A percentile compares a stretch with the other conserved stretches of the same genome.
Conservation (phyloP, 75 land plant species). For the Larix kaempferi region DNA sequence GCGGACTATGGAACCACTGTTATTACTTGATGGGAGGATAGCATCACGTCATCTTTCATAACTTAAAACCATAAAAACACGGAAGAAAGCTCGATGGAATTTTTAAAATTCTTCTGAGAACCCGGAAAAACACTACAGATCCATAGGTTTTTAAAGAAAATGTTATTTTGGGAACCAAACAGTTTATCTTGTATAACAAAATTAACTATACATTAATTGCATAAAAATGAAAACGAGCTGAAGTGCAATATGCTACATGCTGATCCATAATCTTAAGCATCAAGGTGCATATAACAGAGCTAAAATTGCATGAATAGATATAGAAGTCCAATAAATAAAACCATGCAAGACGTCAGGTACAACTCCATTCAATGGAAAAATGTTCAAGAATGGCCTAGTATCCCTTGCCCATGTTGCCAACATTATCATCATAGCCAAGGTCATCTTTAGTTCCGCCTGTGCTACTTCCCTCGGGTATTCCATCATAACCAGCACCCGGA, state of each 20-base stretch:
- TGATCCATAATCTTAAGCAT: neutral
- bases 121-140: neutral
- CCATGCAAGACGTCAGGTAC: neutral
- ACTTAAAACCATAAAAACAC: neutral
- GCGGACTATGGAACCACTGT: neutral
- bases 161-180: neutral
- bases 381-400: neutral
- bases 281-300: neutral
- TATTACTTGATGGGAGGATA: neutral
- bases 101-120: neutral
- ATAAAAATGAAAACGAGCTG: neutral
- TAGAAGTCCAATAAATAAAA: neutral
- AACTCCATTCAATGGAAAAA: neutral
- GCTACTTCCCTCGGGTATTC: neutral
- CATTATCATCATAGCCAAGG: neutral
- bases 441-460: too few species aligned
- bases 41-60: neutral
- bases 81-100: neutral
- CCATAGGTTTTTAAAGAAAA: neutral
- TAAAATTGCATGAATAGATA: neutral
- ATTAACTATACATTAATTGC: neutral
- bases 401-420: constrained; percentile 3
- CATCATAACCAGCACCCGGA: neutral
- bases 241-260: neutral
- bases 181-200: neutral